Percentiles rank a stretch among this genome's conserved stretches.
Evolutionary conservation across 2,329 filamentous ascomycete genomes (phyloP).

Genomic region (Ophiostoma himal-ulmi): DNA sequence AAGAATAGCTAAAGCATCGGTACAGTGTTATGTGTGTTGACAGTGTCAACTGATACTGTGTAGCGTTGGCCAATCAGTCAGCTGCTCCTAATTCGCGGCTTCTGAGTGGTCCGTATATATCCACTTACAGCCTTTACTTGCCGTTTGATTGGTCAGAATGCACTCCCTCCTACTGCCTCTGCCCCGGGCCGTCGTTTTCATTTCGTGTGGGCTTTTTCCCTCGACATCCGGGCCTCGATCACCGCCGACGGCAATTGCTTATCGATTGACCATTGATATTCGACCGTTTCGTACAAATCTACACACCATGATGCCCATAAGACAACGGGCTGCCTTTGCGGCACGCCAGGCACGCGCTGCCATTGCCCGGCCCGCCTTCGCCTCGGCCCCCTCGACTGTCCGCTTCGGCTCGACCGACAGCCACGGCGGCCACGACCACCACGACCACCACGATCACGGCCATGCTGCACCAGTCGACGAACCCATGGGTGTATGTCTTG

Average conservation of each 20-base stretch:
- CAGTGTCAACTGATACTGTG: neutral
- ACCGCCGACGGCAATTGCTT: conserved; percentile 11
- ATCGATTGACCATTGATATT: neutral
- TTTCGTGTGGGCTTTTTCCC: conserved; percentile 20
- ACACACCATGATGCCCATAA: conserved; percentile 35
- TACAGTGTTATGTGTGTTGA: neutral
- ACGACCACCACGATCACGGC: conserved; percentile 28
- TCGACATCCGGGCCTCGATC: conserved; percentile 17
- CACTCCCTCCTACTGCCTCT: conserved; percentile 3
- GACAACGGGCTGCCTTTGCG: conserved; percentile 35
- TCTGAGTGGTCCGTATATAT: conserved; percentile 22
- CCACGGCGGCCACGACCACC: conserved; percentile 23
- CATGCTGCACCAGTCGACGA: conserved; percentile 46
- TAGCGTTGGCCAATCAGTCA: conserved; percentile 18
- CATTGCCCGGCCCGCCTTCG: conserved; percentile 27
- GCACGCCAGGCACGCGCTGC: conserved; percentile 33
- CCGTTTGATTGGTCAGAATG: conserved; percentile 10
- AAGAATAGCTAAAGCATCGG: no score
- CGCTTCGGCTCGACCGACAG: conserved; percentile 44
- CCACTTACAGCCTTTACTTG: neutral
- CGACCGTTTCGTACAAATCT: neutral
- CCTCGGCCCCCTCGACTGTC: conserved; percentile 24
- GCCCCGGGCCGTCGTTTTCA: conserved; percentile 13
- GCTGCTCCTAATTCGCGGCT: conserved; percentile 21
- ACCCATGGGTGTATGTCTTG: conserved; percentile 49